Evolutionary conservation across 1,284 basidiomycete species (phyloP).

Genomic region (Sparassis latifolia): DNA sequence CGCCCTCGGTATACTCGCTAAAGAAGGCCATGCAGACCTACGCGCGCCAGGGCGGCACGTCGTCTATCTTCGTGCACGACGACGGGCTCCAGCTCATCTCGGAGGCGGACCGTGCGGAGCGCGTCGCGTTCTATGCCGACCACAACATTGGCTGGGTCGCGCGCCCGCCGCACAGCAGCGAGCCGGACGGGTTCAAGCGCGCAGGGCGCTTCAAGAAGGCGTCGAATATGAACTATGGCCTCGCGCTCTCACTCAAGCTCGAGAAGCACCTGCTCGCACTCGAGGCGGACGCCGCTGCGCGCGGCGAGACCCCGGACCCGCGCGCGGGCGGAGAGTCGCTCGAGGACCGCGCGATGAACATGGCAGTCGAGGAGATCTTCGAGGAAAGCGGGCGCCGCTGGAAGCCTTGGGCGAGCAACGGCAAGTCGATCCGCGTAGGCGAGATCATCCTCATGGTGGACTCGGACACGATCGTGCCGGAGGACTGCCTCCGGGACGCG

Average conservation of each 20-base stretch:
- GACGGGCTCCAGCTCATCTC: slow-evolving; percentile 51
- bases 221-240: slow-evolving; percentile 54
- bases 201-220: slow-evolving; percentile 60
- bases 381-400: slow-evolving; percentile 47
- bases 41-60: slow-evolving; percentile 76
- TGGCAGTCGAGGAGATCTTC: slow-evolving; percentile 64
- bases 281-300: slow-evolving; percentile 31
- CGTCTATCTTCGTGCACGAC: slow-evolving; percentile 71
- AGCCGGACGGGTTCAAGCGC: slow-evolving; percentile 41
- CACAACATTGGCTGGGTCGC: slow-evolving; percentile 52
- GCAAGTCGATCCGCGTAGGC: slow-evolving; percentile 50
- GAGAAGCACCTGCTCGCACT: slow-evolving; percentile 43
- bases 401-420: slow-evolving; percentile 63
- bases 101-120: slow-evolving; percentile 29
- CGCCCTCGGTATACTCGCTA: slow-evolving; percentile 73
- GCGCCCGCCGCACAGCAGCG: slow-evolving; percentile 40
- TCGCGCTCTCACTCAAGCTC: slow-evolving; percentile 42
- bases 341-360: slow-evolving; percentile 56
- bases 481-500: slow-evolving; percentile 82
- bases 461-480: slow-evolving; percentile 79
- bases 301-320: slow-evolving; percentile 11
- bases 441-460: slow-evolving; percentile 69
- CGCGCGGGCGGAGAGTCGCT: slow-evolving; percentile 29
- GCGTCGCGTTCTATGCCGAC: slow-evolving; percentile 43
- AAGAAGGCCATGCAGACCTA: slow-evolving; percentile 87